Percentiles rank a stretch among this genome's conserved stretches.
phyloP scores from a whole-genome alignment of 352 stramenopile species.

The Pythium aristosporum region DNA sequence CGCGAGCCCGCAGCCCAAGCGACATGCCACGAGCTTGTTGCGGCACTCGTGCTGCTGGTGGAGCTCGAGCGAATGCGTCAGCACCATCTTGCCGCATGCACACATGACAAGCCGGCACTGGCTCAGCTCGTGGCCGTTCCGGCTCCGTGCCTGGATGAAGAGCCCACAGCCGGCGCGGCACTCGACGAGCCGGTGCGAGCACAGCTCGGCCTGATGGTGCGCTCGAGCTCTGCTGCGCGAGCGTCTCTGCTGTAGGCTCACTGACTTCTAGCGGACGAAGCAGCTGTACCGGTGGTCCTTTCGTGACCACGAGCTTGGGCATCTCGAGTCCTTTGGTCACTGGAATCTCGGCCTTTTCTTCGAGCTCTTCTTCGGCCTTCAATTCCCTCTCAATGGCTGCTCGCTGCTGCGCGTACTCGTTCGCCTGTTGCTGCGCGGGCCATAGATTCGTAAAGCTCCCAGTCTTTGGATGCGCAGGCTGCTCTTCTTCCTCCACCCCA shows the following conservation, averaged over 20 bases:
- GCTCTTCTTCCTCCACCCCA: constrained; percentile 6
- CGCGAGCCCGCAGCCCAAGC: constrained; percentile 34
- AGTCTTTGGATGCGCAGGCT: background rate
- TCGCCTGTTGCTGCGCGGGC: constrained; percentile 16
- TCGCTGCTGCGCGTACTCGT: constrained; percentile 20
- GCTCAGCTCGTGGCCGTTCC: constrained; percentile 65
- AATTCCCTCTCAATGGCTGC: constrained; percentile 25
- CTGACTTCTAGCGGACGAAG: constrained; percentile 10
- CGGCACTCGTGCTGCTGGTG: constrained; percentile 54
- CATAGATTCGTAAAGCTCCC: constrained; percentile 42
- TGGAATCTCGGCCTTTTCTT: background rate
- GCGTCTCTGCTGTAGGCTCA: background rate
- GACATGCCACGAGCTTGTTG: constrained; percentile 41
- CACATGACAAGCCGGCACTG: constrained; percentile 69
- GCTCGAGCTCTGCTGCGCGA: constrained; percentile 28
- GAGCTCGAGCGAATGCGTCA: constrained; percentile 49
- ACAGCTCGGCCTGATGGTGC: constrained; percentile 35
- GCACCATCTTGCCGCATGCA: constrained; percentile 61
- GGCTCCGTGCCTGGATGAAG: constrained; percentile 47
- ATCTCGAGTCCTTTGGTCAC: constrained; percentile 11
- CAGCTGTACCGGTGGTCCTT: constrained; percentile 37
- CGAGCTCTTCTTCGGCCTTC: constrained; percentile 9
- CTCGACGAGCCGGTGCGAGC: constrained; percentile 42
- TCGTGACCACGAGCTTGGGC: constrained; percentile 46
- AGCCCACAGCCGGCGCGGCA: constrained; percentile 54